Evolutionary conservation across 805 yeast genomes (phyloP).

Genomic region (Scheffersomyces spartinae): DNA sequence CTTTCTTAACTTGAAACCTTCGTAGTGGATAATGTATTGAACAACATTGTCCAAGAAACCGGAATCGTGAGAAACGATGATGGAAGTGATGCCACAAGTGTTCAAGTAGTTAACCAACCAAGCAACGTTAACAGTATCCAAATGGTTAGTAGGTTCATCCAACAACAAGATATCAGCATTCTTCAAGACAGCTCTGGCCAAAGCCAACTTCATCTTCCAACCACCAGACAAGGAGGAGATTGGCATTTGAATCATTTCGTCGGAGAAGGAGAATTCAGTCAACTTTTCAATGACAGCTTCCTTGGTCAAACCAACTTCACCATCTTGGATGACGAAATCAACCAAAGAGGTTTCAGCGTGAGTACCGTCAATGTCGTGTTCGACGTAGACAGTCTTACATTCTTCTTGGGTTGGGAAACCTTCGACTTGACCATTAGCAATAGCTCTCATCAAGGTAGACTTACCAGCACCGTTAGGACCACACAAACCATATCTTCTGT

Average conservation of each 20-base stretch:
- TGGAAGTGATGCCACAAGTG: constrained; percentile 84
- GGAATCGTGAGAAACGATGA: constrained; percentile 96
- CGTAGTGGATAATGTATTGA: constrained; percentile 94
- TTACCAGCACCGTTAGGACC: constrained; percentile 99
- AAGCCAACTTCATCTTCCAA: constrained; percentile 97
- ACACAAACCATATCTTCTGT: constrained; percentile 95
- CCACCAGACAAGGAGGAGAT: constrained; percentile 96
- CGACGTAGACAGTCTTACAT: constrained; percentile 90
- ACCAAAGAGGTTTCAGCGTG: constrained; percentile 89
- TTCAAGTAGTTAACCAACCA: constrained; percentile 85
- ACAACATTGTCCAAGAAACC: constrained; percentile 93
- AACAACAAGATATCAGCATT: constrained; percentile 88
- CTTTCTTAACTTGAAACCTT: constrained; percentile 85
- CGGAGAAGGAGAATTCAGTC: constrained; percentile 81
- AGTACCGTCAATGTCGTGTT: constrained; percentile 90
- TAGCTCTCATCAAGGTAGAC: constrained; percentile 93
- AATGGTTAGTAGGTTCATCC: constrained; percentile 98
- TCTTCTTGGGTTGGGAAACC: constrained; percentile 90
- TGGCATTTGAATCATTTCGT: constrained; percentile 84
- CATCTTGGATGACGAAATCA: constrained; percentile 79
- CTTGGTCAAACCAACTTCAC: constrained; percentile 58
- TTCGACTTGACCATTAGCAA: constrained; percentile 91
- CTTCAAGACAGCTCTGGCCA: constrained; percentile 98
- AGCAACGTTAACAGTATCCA: constrained; percentile 86
- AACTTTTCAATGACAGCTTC: constrained; percentile 70